Conservation (phyloP, 805 yeast species). For the Yarrowia porcina region DNA sequence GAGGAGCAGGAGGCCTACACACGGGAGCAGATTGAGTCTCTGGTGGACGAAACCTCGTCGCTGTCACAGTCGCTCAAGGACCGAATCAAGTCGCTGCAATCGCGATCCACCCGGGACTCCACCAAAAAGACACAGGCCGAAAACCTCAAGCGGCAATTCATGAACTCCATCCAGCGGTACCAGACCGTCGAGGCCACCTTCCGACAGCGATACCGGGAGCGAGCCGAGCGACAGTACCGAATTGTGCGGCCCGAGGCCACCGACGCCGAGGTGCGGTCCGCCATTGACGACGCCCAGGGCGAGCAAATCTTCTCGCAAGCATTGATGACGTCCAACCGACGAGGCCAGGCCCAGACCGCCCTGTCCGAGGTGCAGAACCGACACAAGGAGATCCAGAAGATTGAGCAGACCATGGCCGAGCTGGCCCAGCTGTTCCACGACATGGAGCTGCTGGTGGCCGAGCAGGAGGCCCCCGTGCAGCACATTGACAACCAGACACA, state of each 20-base stretch:
- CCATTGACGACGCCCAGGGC: conserved; percentile 74
- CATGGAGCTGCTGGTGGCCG: conserved; percentile 93
- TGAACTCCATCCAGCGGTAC: conserved; percentile 81
- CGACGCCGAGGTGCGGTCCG: conserved; percentile 77
- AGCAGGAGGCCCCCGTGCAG: conserved; percentile 85
- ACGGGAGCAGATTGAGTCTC: conserved; percentile 71
- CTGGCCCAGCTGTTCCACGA: conserved; percentile 91
- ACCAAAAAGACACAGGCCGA: conserved; percentile 90
- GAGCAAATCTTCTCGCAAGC: conserved; percentile 96
- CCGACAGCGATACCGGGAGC: conserved; percentile 76
- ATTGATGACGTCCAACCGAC: conserved; percentile 40
- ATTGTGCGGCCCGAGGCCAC: conserved; percentile 57
- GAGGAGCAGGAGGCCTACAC: conserved; percentile 60
- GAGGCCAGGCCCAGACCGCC: conserved; percentile 84
- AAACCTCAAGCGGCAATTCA: conserved; percentile 76
- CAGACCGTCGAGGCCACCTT: conserved; percentile 82
- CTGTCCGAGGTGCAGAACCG: conserved; percentile 93
- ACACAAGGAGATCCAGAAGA: conserved; percentile 89
- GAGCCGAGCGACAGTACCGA: conserved; percentile 88
- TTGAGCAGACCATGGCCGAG: conserved; percentile 94
- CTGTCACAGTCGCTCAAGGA: conserved; percentile 71
- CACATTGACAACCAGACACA: conserved; percentile 77
- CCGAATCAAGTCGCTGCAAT: conserved; percentile 73
- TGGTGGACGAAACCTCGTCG: conserved; percentile 73
- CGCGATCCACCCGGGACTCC: conserved; percentile 50